phyloP scores from a whole-genome alignment of 768 basidiomycete genomes.

The Mycena filopes region DNA sequence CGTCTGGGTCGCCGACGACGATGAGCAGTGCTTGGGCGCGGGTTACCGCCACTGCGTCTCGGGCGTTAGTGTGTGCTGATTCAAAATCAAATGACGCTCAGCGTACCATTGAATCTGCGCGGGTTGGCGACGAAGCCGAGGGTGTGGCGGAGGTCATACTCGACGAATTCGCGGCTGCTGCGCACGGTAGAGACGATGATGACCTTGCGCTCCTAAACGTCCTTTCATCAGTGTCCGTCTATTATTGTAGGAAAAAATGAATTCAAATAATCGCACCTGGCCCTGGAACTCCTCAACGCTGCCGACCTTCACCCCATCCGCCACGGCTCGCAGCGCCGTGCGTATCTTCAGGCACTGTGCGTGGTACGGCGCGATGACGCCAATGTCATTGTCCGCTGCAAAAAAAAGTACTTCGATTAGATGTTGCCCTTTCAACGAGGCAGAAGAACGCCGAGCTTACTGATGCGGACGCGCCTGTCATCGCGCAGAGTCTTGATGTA shows the following conservation, averaged over 20 bases:
- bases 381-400: constrained; percentile 63
- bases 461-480: constrained; percentile 49
- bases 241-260: no score
- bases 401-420: neutral
- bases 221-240: no score
- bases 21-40: constrained; percentile 65
- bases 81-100: neutral
- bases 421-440: no score
- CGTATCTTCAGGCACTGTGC: constrained; percentile 66
- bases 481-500: constrained; percentile 55
- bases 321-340: constrained; percentile 43
- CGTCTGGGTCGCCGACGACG: constrained; percentile 67
- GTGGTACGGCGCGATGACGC: constrained; percentile 71
- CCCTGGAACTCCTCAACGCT: constrained; percentile 78
- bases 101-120: constrained; percentile 67
- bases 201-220: constrained; percentile 60
- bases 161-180: constrained; percentile 62
- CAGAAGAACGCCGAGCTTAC: no score
- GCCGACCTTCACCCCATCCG: constrained; percentile 65
- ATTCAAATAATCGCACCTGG: no score
- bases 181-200: constrained; percentile 71
- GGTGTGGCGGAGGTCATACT: constrained; percentile 63
- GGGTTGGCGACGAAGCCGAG: constrained; percentile 69
- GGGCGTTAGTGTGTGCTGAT: neutral
- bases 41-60: constrained; percentile 68